Evolutionary conservation across 139 green algal genomes (phyloP), one percentile per base, ranked within the genome.

Genomic region (Axilococcus clingmanii): DNA sequence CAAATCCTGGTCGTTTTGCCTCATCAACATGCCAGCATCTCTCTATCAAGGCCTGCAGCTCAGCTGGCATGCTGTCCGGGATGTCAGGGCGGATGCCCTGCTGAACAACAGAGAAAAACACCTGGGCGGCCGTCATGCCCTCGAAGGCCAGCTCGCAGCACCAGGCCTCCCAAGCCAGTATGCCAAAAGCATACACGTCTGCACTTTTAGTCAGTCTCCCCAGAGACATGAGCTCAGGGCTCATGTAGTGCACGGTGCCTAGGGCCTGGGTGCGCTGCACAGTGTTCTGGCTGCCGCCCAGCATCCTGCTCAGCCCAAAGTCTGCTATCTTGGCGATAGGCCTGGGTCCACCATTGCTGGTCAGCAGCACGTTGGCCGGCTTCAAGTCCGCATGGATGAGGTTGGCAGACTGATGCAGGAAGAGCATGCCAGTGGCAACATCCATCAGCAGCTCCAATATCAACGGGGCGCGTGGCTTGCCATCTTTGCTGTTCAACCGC

Each of bases 251-350:
- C 12, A 38, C 37, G 17, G 52, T 60, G 37, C 52, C 23, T 32
- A 60, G 9, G 19, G 20, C 19, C 5, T 50, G 29, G 17, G 52
- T 60, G 52, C 38, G 37, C 15, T 53, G 42, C 15, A 51, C 24
- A 36, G 19, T 52, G 15, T 23, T 22, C 9, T 38, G 7, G 11
- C 8, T 24, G 14, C 35, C 12, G 1, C 25, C 36, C 16, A 57
- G 48, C 28, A 57, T 53, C 11, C 38, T 40, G n/a, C 29, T 43
- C 16, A 51, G 37, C n/a, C 52, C 52, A 52, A 60, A 60, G 23
- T 60, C 52, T 3, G 38, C 38, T n/a, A 60, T n/a, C 8, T 35
- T 28, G 19, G 36, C 36, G 15, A 24, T 16, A 17, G 40, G 33
- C 11, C 20, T 48, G 36, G 20, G 7, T n/a, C 22, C 41, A 25